Evolutionary conservation across 2,329 filamentous ascomycete species (phyloP).

Genomic region (Ceratocystis eucalypticola): DNA sequence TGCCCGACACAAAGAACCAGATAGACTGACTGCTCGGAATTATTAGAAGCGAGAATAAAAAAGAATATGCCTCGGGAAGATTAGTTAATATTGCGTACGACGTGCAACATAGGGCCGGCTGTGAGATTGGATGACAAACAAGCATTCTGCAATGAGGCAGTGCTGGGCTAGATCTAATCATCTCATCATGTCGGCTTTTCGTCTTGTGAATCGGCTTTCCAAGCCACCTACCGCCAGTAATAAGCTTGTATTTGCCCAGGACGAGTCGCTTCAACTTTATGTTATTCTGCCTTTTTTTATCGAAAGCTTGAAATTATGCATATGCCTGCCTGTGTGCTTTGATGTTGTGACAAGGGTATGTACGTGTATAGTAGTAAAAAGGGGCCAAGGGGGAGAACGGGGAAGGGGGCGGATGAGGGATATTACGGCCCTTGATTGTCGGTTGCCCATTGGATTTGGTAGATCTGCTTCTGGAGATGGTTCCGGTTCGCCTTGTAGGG

Average conservation of each 20-base stretch:
- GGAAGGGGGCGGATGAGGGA: not conserved
- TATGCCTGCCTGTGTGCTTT: not conserved
- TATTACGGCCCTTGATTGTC: not conserved
- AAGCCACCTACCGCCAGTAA: not conserved
- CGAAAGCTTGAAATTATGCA: not conserved
- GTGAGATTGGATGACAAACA: constrained; percentile 6
- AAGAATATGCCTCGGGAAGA: not conserved
- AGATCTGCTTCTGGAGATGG: not conserved
- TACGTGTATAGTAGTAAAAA: not conserved
- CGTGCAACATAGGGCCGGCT: not conserved
- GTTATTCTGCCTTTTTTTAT: not conserved
- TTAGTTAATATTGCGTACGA: not conserved
- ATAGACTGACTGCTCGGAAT: not conserved
- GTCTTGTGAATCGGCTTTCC: not conserved
- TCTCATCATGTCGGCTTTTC: not conserved
- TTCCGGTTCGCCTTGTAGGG: not conserved
- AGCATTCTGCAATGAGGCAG: not conserved
- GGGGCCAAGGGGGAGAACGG: not conserved
- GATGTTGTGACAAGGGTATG: not conserved
- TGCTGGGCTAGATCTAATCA: not conserved
- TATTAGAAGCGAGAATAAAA: not conserved
- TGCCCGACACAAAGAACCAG: not conserved
- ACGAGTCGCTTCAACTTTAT: not conserved
- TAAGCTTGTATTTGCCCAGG: not conserved
- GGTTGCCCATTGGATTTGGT: not conserved